phyloP scores from a whole-genome alignment of 148 eudicot genomes.

The Tetragonia tetragonoides region DNA sequence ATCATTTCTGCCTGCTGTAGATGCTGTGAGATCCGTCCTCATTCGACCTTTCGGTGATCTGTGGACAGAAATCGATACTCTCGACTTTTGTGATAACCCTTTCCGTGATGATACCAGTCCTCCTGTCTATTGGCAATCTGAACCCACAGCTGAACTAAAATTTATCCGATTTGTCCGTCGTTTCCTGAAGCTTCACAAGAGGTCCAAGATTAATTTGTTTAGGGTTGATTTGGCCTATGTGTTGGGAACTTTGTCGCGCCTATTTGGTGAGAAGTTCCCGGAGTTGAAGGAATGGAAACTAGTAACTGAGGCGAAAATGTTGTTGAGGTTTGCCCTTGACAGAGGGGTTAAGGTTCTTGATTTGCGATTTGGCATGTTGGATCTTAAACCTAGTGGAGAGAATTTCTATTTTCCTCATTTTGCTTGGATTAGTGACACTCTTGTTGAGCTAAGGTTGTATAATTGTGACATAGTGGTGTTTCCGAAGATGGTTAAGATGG shows the following conservation, averaged over 20 bases:
- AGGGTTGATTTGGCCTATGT: neutral
- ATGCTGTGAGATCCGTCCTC: neutral
- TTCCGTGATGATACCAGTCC: neutral
- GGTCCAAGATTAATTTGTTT: neutral
- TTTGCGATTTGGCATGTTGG: neutral
- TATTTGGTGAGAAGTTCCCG: neutral
- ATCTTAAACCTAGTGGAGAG: too few relatives aligned
- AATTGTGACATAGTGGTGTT: neutral
- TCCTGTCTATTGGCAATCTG: neutral
- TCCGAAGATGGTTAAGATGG: neutral
- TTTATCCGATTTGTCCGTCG: neutral
- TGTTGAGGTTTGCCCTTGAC: neutral
- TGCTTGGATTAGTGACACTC: slow-evolving; percentile 1
- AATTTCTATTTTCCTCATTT: neutral
- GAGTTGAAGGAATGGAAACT: neutral
- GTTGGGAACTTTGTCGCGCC: neutral
- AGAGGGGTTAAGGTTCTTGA: slow-evolving; percentile 7
- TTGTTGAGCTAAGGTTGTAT: neutral
- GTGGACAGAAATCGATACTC: neutral
- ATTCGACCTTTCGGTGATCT: slow-evolving; percentile 3
- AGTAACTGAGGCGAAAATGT: neutral
- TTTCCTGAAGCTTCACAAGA: neutral
- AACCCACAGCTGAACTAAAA: neutral
- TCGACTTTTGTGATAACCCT: neutral
- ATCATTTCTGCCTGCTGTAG: neutral